These are phyloP conservation scores for Lipomyces oligophaga DNA, from an alignment of 805 yeast genomes.

Conservation along the genomic window DNA sequence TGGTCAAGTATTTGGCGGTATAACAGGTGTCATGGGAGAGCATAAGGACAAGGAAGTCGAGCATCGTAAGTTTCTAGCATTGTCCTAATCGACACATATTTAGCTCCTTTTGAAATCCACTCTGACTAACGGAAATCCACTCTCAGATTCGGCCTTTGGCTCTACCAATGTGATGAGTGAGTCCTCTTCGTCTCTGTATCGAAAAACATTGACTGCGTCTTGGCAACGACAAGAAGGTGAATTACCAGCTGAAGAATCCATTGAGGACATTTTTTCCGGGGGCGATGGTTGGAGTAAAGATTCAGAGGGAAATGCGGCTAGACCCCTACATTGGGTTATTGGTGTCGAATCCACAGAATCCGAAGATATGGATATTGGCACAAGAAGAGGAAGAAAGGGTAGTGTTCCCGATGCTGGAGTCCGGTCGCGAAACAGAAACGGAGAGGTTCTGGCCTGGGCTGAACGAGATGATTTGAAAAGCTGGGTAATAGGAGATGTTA, in stretches of 20 bases:
- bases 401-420: constrained; percentile 21
- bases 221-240: constrained; percentile 31
- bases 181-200: constrained; percentile 21
- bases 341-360: neutral
- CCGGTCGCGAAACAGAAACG: constrained; percentile 7
- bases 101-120: neutral
- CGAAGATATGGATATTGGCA: neutral
- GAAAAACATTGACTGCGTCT: constrained; percentile 23
- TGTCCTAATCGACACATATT: neutral
- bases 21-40: constrained; percentile 43
- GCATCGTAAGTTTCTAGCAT: constrained; percentile 7
- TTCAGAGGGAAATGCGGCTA: constrained; percentile 5
- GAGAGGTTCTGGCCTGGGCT: constrained; percentile 24
- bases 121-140: neutral
- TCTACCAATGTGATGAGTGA: neutral
- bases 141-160: too few relatives aligned
- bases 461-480: constrained; percentile 23
- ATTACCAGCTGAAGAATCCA: constrained; percentile 57
- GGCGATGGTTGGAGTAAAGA: constrained; percentile 52
- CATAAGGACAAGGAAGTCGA: constrained; percentile 27
- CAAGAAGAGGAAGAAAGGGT: too few relatives aligned
- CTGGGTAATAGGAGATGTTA: constrained; percentile 12
- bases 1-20: constrained; percentile 49
- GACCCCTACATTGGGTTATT: neutral
- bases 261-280: constrained; percentile 69